Percentiles rank a stretch among this genome's conserved stretches.
Conservation (phyloP, 2,329 filamentous ascomycete species). For the Monosporascus sp. region DNA sequence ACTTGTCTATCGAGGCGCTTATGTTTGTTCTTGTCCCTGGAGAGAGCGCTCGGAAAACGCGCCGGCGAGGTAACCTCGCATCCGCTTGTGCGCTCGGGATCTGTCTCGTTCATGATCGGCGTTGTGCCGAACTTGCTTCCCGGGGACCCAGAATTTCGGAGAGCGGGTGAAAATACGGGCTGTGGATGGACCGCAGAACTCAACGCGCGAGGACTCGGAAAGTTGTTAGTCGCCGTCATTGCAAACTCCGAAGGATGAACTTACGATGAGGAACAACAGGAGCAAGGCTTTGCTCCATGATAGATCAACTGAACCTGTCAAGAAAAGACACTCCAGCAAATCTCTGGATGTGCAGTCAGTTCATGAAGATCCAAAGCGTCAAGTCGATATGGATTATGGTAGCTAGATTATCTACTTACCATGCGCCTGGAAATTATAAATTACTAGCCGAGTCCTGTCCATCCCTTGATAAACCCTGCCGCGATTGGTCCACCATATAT, state of each 20-base stretch:
- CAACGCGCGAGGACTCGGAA: neutral
- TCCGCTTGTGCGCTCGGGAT: constrained; percentile 13
- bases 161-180: constrained; percentile 13
- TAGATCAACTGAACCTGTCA: neutral
- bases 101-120: constrained; percentile 20
- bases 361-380: too few species aligned
- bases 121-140: constrained; percentile 1
- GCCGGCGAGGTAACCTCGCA: constrained; percentile 15
- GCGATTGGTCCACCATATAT: too few species aligned
- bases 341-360: too few species aligned
- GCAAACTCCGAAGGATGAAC: neutral
- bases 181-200: constrained; percentile 2
- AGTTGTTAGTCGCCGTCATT: neutral
- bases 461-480: too few species aligned
- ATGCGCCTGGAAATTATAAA: too few species aligned
- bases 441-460: too few species aligned
- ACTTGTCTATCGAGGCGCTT: constrained; percentile 11
- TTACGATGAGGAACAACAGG: neutral
- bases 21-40: constrained; percentile 22
- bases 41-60: constrained; percentile 23
- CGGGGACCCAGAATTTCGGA: constrained; percentile 12
- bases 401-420: too few species aligned
- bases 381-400: too few species aligned
- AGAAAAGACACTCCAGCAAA: too few species aligned
- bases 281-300: neutral